A percentile compares a stretch with the other conserved stretches of the same genome.
These are phyloP conservation scores for Aspergillus campestris DNA, from an alignment of 495 filamentous ascomycete genomes.

Conservation along the genomic window DNA sequence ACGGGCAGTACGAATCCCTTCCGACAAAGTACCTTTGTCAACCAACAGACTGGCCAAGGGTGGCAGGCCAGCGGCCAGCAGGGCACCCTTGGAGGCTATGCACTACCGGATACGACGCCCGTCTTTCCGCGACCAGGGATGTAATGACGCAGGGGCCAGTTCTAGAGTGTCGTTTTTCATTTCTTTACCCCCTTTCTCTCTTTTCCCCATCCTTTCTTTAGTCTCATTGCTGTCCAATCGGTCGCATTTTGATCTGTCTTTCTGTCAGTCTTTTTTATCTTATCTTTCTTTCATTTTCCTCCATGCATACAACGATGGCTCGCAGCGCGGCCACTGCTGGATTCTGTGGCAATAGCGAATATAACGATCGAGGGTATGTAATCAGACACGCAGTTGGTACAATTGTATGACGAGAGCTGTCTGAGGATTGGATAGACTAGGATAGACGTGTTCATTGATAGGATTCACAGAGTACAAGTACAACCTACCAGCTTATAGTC, in stretches of 20 bases:
- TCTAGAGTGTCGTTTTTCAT: conserved; percentile 1
- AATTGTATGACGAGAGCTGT: no score
- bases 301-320: conserved; percentile 4
- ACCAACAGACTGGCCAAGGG: conserved; percentile 74
- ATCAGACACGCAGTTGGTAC: conserved; percentile 2
- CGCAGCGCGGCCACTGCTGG: conserved; percentile 7
- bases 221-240: background rate
- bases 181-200: conserved; percentile 2
- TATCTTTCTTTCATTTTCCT: conserved; percentile 1
- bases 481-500: no score
- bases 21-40: conserved; percentile 78
- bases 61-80: conserved; percentile 66
- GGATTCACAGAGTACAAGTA: no score
- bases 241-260: conserved; percentile 1
- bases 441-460: no score
- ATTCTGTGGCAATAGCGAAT: conserved; percentile 9
- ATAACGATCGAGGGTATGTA: conserved; percentile 4
- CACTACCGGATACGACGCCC: conserved; percentile 69
- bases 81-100: conserved; percentile 77
- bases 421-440: no score
- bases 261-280: background rate
- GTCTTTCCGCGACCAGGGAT: conserved; percentile 76
- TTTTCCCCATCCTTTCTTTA: conserved; percentile 1
- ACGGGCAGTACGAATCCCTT: conserved; percentile 95
- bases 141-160: conserved; percentile 13